phyloP scores from a whole-genome alignment of 2,329 filamentous ascomycete species.

The Gremmenia infestans region DNA sequence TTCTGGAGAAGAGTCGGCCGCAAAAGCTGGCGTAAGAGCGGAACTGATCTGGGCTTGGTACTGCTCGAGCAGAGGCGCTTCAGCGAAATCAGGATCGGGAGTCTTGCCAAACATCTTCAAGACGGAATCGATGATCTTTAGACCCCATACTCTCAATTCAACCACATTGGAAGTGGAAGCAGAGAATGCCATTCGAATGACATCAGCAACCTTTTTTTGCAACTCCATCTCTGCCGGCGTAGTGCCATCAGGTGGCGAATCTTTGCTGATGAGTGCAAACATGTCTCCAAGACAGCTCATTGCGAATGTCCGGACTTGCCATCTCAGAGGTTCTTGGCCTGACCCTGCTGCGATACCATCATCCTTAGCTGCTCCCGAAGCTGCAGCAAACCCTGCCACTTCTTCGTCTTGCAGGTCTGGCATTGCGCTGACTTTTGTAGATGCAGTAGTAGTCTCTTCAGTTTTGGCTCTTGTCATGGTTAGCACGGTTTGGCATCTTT shows the following conservation, averaged over 20 bases:
- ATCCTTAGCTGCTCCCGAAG: slow-evolving; percentile 54
- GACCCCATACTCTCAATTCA: slow-evolving; percentile 80
- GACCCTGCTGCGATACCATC: slow-evolving; percentile 48
- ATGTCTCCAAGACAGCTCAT: slow-evolving; percentile 85
- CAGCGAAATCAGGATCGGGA: slow-evolving; percentile 94
- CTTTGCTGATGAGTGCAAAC: slow-evolving; percentile 71
- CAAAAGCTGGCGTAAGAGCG: slow-evolving; percentile 91
- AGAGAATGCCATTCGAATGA: slow-evolving; percentile 95
- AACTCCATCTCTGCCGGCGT: slow-evolving; percentile 73
- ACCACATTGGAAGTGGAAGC: slow-evolving; percentile 92
- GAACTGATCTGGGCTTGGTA: slow-evolving; percentile 99
- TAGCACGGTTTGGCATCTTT: slow-evolving; percentile 80
- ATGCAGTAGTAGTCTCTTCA: slow-evolving; percentile 43
- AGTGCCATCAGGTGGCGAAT: slow-evolving; percentile 71
- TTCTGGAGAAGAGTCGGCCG: slow-evolving; percentile 91
- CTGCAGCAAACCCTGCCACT: slow-evolving; percentile 88
- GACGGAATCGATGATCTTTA: slow-evolving; percentile 90
- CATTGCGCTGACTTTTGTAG: slow-evolving; percentile 45
- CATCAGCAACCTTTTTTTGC: slow-evolving; percentile 80
- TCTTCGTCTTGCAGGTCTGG: slow-evolving; percentile 94
- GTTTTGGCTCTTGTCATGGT: slow-evolving; percentile 75
- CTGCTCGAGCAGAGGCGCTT: slow-evolving; percentile 92
- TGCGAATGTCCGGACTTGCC: slow-evolving; percentile 93
- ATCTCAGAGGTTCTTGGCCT: slow-evolving; percentile 83
- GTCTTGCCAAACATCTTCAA: slow-evolving; percentile 95